phyloP scores from a whole-genome alignment of 768 basidiomycete genomes.

The Mrakia gelida region DNA sequence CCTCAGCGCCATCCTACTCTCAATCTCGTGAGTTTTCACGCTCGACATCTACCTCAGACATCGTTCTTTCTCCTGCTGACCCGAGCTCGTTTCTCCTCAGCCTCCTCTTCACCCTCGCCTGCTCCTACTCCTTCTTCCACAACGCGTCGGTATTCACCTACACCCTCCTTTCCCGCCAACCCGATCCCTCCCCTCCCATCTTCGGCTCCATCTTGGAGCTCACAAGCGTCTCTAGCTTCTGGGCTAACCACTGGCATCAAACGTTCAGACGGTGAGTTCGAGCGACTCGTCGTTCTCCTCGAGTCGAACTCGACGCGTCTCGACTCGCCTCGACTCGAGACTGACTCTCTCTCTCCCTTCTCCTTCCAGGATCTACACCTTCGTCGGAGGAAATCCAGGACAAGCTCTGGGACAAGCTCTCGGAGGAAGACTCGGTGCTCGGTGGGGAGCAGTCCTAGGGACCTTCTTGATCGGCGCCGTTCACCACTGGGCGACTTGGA shows the following conservation, averaged over 20 bases:
- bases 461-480: neutral
- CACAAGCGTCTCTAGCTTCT: neutral
- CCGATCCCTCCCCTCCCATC: neutral
- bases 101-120: neutral
- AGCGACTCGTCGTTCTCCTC: neutral
- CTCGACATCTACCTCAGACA: no score
- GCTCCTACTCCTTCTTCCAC: neutral
- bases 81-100: neutral
- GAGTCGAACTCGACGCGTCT: neutral
- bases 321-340: no score
- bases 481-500: neutral
- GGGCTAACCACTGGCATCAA: neutral
- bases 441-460: neutral
- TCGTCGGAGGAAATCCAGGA: neutral
- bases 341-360: neutral
- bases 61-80: no score
- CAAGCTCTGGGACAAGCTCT: neutral
- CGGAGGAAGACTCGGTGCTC: neutral
- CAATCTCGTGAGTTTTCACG: neutral
- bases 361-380: neutral
- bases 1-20: neutral
- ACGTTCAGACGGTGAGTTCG: neutral
- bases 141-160: neutral
- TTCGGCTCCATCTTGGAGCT: neutral
- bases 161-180: neutral